Evolutionary conservation across 2,329 filamentous ascomycete species (phyloP), one percentile per base, ranked within the genome.

Genomic region (Corinectria fuckeliana): DNA sequence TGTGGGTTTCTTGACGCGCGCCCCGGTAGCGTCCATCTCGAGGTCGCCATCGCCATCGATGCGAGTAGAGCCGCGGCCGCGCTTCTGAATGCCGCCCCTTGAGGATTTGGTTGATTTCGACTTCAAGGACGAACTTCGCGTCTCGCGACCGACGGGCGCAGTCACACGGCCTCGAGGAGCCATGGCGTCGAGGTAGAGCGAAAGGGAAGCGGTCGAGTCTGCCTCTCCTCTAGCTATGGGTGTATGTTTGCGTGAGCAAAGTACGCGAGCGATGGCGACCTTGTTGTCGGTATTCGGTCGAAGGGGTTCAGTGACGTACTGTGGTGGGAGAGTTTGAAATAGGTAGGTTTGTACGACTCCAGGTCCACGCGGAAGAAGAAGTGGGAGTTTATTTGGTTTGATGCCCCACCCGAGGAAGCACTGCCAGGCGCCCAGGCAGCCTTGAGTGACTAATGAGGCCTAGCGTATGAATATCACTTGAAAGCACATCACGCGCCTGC

Each of bases 41-140:
- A 88, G 77, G 66, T 88, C 85, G 28, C 85, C 85, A 76, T 87
- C 85, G 52, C 78, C 76, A 66, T 87, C 85, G 48, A 79, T 71
- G 61, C 76, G 80, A 3, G 69, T 66, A 38, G 72, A 72, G 10
- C 70, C 72, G 36, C 79, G 68, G 50, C 70, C 80, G 47, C 81
- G 81, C 71, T 86, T 87, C 18, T 77, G 74, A 53, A 87, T 81
- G 26, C 84, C 84, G 32, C 80, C 80, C 65, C 81, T 77, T 28
- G 67, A 64, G n/a, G 72, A 67, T 44, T 66, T 72, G 56, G 65
- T 68, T 9, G 72, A 57, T 56, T 72, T 76, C 11, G 75, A 57
- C 57, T 71, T 70, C 47, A 65, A 52, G 8, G 70, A 52, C 11
- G 69, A 62, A 56, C 68, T 72, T 54, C 74, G 72, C 41, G 71